Base-by-base conservation (phyloP, 1,284 basidiomycete species). In the Tremellales sp. region DNA sequence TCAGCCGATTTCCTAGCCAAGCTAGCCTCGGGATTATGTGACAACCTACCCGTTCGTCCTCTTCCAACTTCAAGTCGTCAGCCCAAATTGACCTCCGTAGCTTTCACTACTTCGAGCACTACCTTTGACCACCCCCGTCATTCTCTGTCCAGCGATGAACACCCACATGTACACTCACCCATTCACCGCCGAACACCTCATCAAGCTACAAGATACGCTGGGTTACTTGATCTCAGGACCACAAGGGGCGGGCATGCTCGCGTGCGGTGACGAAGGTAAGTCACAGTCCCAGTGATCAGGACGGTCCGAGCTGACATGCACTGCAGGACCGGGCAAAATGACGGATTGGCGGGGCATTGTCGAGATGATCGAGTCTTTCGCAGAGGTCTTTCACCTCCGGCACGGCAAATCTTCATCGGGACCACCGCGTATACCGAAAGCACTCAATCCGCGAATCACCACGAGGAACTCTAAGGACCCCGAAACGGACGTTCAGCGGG, bases 91-190 rank as follows among this genome's bases (percentile, higher is more conserved):
- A n/a, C 33, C 21, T 50, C 35, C 47, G 24, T 56, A 94, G 90
- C 93, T 92, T 2, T 92, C 88, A 5, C 77, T 97, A 8, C 80
- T 98, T 52, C 84, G 94, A 15, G 94, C 93, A 0, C 77, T 96
- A 0, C 78, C 85, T 7, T 85, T 89, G 0, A 79, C 79, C 2
- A 94, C 87, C 0, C 86, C 87, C 2, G 90, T 89, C 15, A 87
- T 86, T 61, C 74, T 97, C 26, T 97, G 93, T 64, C 96, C 94
- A 3, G 94, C 96, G 0, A 98, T 97, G 94, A 98, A 98, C 71
- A 97, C 93, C 4, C 78, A 89, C 57, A 97, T 98, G 94, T 97
- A 88, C 68, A 81, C 87, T 56, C 92, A 98, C 65, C 90, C 91
- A n/a, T 78, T 97, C 29, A 97, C 94, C 0, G 79, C 80, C 2